A percentile compares a stretch with the other conserved stretches of the same genome.
These are phyloP conservation scores for Sphagnum magellanicum DNA, from an alignment of 228 moss, liverwort and hornwort species.

Conservation along the genomic window DNA sequence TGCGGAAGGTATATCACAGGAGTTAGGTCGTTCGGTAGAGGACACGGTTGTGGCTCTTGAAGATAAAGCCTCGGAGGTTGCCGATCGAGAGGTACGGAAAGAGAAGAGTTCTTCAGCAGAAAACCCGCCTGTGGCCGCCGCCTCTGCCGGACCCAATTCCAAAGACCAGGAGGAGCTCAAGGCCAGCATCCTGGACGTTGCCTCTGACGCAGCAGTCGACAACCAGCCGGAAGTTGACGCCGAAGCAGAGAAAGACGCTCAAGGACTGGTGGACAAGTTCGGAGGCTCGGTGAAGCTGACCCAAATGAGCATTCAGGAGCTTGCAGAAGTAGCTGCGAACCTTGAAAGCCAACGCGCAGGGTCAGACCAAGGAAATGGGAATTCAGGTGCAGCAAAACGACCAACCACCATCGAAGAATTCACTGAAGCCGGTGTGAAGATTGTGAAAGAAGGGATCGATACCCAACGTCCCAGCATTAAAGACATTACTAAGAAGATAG, in stretches of 20 bases:
- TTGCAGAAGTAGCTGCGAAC: conserved; percentile 27
- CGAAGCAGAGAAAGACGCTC: conserved; percentile 16
- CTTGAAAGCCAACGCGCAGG: conserved; percentile 12
- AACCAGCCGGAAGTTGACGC: conserved; percentile 15
- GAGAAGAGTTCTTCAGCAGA: conserved; percentile 1
- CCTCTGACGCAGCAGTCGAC: conserved; percentile 26
- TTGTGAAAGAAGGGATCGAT: conserved; percentile 24
- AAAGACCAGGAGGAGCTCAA: conserved; percentile 28
- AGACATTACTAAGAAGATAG: conserved; percentile 44
- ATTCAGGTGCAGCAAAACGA: too few relatives aligned
- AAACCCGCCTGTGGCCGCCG: not conserved
- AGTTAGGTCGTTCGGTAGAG: conserved; percentile 26
- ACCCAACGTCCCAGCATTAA: conserved; percentile 32
- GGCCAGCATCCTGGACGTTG: conserved; percentile 22
- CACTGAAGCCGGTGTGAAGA: too few relatives aligned
- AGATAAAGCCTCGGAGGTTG: conserved; percentile 31
- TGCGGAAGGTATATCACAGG: conserved; percentile 22
- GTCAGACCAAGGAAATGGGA: too few relatives aligned
- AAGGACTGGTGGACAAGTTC: conserved; percentile 18
- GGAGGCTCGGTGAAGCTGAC: conserved; percentile 24
- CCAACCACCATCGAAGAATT: too few relatives aligned
- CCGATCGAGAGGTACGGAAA: conserved; percentile 26
- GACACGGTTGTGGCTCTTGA: conserved; percentile 27
- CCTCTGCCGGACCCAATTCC: conserved; percentile 17
- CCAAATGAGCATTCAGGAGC: conserved; percentile 15